Percentiles rank a stretch among this genome's conserved stretches.
phyloP scores from a whole-genome alignment of 2,329 filamentous ascomycete genomes.

The Sporothrix variecibatus region DNA sequence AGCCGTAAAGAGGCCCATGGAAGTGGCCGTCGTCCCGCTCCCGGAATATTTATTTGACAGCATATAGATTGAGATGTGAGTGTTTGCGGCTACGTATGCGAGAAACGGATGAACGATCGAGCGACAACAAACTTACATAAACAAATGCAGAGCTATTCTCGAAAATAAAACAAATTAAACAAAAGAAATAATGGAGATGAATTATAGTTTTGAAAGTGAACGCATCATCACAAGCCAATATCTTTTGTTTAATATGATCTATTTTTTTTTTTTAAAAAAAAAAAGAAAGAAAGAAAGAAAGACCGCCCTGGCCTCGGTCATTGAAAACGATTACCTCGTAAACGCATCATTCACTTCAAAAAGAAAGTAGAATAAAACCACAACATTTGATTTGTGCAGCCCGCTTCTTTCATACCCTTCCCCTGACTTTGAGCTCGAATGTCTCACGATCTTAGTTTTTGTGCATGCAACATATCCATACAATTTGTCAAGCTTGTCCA shows the following conservation, averaged over 20 bases:
- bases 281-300: too few species aligned
- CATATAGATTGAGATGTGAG: not conserved
- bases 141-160: not conserved
- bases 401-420: not conserved
- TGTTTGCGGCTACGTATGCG: not conserved
- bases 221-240: not conserved
- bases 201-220: too few species aligned
- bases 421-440: not conserved
- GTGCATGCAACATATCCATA: not conserved
- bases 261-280: too few species aligned
- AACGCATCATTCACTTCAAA: not conserved
- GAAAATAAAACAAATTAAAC: not conserved
- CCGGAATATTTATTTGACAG: not conserved
- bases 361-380: not conserved
- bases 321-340: not conserved
- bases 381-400: not conserved
- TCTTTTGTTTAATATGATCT: not conserved
- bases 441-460: not conserved
- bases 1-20: conserved; percentile 9
- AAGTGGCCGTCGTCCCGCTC: not conserved
- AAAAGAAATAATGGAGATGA: not conserved
- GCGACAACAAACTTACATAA: not conserved
- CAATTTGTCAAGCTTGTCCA: not conserved
- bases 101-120: not conserved
- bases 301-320: not conserved